phyloP scores from a whole-genome alignment of 2,329 filamentous ascomycete genomes.

The Trichoderma gracile region DNA sequence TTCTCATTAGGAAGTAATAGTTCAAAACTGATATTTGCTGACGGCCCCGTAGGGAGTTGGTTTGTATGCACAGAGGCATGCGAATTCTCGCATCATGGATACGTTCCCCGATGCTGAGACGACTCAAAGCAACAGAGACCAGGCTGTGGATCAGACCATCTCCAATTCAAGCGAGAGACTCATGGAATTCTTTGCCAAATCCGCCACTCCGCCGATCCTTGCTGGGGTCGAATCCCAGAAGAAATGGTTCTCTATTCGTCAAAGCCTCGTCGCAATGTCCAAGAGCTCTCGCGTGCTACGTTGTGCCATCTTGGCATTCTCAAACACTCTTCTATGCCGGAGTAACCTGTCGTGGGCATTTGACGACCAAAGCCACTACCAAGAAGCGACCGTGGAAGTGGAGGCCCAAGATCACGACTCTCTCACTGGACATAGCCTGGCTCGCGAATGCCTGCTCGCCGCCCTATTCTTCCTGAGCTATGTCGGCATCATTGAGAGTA shows the following conservation, averaged over 20 bases:
- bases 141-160: neutral
- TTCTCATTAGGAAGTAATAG: neutral
- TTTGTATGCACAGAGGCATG: neutral
- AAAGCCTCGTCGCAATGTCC: constrained; percentile 51
- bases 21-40: neutral
- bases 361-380: constrained; percentile 42
- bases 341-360: constrained; percentile 37
- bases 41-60: neutral
- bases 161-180: constrained; percentile 34
- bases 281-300: constrained; percentile 49
- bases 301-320: constrained; percentile 54
- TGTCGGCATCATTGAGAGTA: constrained; percentile 49
- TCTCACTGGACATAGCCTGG: constrained; percentile 35
- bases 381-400: constrained; percentile 41
- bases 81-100: neutral
- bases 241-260: constrained; percentile 52
- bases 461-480: constrained; percentile 57
- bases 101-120: neutral
- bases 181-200: constrained; percentile 51
- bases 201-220: constrained; percentile 54
- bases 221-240: constrained; percentile 55
- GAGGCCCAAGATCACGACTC: constrained; percentile 30
- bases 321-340: constrained; percentile 46
- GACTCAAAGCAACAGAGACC: neutral
- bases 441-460: constrained; percentile 48